These are phyloP conservation scores for Ceriops tagal DNA, from an alignment of 345 rosid species.

Conservation along the genomic window DNA sequence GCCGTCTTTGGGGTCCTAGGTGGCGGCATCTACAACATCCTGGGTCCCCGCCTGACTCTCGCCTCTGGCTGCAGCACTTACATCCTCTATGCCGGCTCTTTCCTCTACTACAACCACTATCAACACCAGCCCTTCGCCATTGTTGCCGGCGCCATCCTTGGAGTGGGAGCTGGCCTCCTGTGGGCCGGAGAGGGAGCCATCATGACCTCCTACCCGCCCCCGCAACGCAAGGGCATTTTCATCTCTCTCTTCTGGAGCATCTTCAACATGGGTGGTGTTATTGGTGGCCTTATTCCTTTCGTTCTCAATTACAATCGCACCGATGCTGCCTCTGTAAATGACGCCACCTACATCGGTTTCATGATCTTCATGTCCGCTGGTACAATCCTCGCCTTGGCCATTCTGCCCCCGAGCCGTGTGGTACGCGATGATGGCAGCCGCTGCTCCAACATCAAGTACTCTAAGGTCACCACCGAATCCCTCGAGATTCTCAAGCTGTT, in stretches of 20 bases:
- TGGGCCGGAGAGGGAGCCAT: constrained; percentile 97
- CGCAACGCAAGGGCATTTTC: constrained; percentile 69
- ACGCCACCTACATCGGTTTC: constrained; percentile 56
- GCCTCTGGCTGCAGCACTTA: constrained; percentile 75
- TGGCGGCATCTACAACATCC: constrained; percentile 61
- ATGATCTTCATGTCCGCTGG: constrained; percentile 82
- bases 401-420: constrained; percentile 45
- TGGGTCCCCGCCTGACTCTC: constrained; percentile 59
- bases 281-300: constrained; percentile 68
- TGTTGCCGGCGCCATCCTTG: constrained; percentile 61
- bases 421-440: constrained; percentile 46
- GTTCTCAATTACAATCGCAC: constrained; percentile 38
- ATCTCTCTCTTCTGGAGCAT: constrained; percentile 67
- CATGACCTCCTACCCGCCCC: constrained; percentile 91
- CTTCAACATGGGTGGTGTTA: constrained; percentile 67
- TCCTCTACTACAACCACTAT: constrained; percentile 60
- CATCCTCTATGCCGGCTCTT: constrained; percentile 59
- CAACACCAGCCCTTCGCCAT: constrained; percentile 45
- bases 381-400: constrained; percentile 36
- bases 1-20: constrained; percentile 58
- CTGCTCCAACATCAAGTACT: constrained; percentile 46
- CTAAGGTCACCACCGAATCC: constrained; percentile 35
- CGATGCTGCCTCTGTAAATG: constrained; percentile 43
- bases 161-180: constrained; percentile 81
- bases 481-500: constrained; percentile 50